Evolutionary conservation across 257 asterid species (phyloP).

Genomic region (Solanum sitiens): DNA sequence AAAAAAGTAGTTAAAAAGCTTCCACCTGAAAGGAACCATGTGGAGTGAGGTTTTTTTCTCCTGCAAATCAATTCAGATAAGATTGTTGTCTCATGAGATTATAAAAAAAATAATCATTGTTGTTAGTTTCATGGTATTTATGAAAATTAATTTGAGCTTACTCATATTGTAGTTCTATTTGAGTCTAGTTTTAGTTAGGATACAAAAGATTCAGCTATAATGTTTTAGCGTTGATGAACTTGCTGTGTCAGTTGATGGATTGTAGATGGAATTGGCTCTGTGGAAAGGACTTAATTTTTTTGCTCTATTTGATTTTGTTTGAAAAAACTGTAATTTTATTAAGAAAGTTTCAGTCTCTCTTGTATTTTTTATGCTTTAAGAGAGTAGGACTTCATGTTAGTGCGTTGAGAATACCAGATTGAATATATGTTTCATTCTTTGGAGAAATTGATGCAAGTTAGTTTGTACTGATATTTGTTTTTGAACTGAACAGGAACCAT

Average conservation of each 20-base stretch:
- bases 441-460: background rate
- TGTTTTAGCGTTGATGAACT: background rate
- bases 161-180: background rate
- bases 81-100: background rate
- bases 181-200: background rate
- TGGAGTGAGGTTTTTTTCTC: background rate
- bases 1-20: too few species aligned
- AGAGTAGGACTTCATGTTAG: background rate
- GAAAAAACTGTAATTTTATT: background rate
- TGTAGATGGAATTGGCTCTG: background rate
- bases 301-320: background rate
- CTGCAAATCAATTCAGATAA: background rate
- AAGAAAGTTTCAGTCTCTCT: background rate
- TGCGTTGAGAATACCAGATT: background rate
- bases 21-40: background rate
- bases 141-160: background rate
- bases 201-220: background rate
- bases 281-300: background rate
- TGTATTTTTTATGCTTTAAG: background rate
- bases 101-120: background rate
- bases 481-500: conserved; percentile 37
- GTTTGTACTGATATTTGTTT: background rate
- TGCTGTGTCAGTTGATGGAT: background rate
- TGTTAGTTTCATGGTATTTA: background rate
- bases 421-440: background rate